Evolutionary conservation across 106 monocot genomes (phyloP).

Genomic region (Posidonia australis): DNA sequence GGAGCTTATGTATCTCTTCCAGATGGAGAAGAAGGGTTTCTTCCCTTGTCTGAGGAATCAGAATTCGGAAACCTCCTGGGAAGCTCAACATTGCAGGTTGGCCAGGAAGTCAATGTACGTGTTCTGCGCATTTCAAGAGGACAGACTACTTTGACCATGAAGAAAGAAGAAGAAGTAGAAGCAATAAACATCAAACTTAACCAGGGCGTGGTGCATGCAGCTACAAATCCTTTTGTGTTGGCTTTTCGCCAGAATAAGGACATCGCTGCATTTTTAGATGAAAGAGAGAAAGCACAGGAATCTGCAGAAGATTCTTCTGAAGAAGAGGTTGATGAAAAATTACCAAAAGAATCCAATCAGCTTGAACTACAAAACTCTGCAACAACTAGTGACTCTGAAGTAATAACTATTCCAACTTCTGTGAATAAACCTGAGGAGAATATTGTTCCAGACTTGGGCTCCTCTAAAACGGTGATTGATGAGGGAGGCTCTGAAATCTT

Average conservation of each 20-base stretch:
- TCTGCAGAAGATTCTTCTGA: constrained; percentile 6
- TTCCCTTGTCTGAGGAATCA: constrained; percentile 72
- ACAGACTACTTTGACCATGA: constrained; percentile 79
- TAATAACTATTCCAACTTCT: neutral
- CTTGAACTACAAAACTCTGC: constrained; percentile 9
- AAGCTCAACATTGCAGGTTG: constrained; percentile 49
- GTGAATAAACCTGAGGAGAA: constrained; percentile 13
- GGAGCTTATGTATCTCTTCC: constrained; percentile 67
- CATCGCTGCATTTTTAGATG: constrained; percentile 57
- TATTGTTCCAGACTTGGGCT: constrained; percentile 13
- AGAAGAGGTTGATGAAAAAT: constrained; percentile 12
- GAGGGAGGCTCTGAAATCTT: neutral
- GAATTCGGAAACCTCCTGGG: constrained; percentile 50
- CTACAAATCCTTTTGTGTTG: constrained; percentile 64
- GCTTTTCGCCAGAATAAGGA: constrained; percentile 83
- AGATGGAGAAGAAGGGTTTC: constrained; percentile 89
- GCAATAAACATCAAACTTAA: constrained; percentile 48
- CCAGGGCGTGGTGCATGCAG: constrained; percentile 45
- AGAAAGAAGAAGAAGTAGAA: constrained; percentile 71
- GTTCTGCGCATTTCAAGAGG: constrained; percentile 69
- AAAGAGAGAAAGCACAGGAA: constrained; percentile 36
- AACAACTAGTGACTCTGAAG: neutral
- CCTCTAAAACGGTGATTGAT: constrained; percentile 6
- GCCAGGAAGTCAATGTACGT: constrained; percentile 59
- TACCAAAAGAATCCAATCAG: neutral